Base-by-base conservation (phyloP, 805 yeast species). In the Lipomyces yamanashiensis region DNA sequence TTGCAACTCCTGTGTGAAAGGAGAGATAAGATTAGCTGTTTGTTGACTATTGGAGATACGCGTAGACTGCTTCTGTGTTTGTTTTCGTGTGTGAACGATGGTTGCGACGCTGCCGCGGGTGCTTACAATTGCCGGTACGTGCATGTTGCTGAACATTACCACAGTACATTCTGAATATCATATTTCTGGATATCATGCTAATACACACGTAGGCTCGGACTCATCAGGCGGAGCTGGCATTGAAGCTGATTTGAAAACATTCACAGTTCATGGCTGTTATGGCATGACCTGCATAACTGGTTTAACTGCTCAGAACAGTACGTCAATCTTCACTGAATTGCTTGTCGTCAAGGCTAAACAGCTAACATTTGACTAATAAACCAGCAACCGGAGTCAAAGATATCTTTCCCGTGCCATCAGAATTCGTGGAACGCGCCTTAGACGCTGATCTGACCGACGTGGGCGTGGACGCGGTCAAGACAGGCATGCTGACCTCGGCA, bases 141-240 rank as follows among this genome's bases (percentile, higher is more conserved):
- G 2, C 28, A 28, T 28, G 5, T 28, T 28, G 5, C 2, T 28
- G 5, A 28, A 5, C 28, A 33, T 7, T 9, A 4, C 7, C 13
- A 47, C 21, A n/a, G 28, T 5, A 21, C 21, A 6, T 45, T 13
- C 28, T 45, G 17, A 7, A 1, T 45, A 2, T 39, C n/a, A 12
- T 39, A 39, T 39, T n/a, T 8, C 13, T 21, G 23, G 21, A 19
- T 33, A 17, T 33, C 7, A 7, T 36, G 23, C 23, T 50, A 17
- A 50, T 19, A 34, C 44, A 21, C 2, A 15, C 34, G 15, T 19
- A 65, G 96, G 96, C 0, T 87, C 93, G 0, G 97, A 90, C 73
- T 83, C 87, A 50, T 87, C 93, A 10, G 97, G 96, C 1, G 96
- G 96, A 2, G 96, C 97, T 1, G 97, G 97, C 2, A 86, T 90